Evolutionary conservation across 768 basidiomycete species (phyloP).

Genomic region (Boletellus sp.): DNA sequence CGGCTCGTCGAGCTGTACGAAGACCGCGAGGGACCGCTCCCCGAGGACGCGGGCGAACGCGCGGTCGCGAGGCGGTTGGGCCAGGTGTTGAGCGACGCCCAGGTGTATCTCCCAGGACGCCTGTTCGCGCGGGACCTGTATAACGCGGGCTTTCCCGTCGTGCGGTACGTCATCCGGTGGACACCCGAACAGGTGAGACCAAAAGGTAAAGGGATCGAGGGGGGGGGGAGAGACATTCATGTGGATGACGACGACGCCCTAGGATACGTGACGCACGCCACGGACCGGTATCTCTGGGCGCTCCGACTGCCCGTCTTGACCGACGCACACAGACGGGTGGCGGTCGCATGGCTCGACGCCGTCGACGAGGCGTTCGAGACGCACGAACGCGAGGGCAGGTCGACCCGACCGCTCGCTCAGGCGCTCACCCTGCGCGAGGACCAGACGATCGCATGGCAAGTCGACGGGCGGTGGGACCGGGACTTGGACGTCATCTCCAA

Average conservation of each 20-base stretch:
- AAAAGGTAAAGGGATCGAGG: constrained; percentile 55
- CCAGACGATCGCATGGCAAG: constrained; percentile 49
- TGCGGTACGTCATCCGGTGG: constrained; percentile 70
- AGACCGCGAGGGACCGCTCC: constrained; percentile 21
- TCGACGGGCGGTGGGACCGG: constrained; percentile 52
- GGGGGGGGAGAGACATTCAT: too few relatives aligned
- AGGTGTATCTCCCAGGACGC: constrained; percentile 66
- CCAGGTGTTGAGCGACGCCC: constrained; percentile 54
- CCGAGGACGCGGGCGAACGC: constrained; percentile 38
- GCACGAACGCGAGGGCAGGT: constrained; percentile 36
- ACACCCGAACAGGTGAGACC: constrained; percentile 57
- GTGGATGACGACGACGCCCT: background rate
- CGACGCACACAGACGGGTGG: constrained; percentile 42
- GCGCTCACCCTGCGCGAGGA: constrained; percentile 52
- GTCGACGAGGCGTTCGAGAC: constrained; percentile 43
- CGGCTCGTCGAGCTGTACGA: constrained; percentile 44
- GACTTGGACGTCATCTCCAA: constrained; percentile 37
- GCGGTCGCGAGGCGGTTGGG: constrained; percentile 51
- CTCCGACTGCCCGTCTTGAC: constrained; percentile 50
- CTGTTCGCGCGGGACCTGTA: constrained; percentile 59
- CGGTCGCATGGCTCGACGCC: constrained; percentile 53
- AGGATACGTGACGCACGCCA: constrained; percentile 72
- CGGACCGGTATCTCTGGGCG: constrained; percentile 62
- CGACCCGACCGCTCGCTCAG: constrained; percentile 32
- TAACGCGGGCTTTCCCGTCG: constrained; percentile 53